These are phyloP conservation scores for Penicillium capsulatum DNA, from an alignment of 2,329 filamentous ascomycete genomes.

Conservation along the genomic window DNA sequence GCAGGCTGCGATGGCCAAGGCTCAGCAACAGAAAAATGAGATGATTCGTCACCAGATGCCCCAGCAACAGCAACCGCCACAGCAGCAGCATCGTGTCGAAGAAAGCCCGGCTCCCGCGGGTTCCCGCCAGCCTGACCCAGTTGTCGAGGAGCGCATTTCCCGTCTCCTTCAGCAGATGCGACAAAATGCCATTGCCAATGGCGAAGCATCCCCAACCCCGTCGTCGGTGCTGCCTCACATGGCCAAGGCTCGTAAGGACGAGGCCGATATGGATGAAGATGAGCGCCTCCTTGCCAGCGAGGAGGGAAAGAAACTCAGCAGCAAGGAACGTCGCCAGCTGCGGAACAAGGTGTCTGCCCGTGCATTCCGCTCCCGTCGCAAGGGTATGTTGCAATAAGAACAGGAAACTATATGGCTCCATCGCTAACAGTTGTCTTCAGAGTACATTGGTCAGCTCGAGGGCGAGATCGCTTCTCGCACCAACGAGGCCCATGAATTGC, in stretches of 20 bases:
- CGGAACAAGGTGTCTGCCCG: conserved; percentile 98
- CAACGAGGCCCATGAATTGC: conserved; percentile 76
- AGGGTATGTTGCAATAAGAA: conserved; percentile 61
- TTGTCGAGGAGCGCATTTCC: conserved; percentile 88
- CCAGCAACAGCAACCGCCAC: too few species aligned
- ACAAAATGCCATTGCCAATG: conserved; percentile 59
- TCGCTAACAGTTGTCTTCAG: conserved; percentile 48
- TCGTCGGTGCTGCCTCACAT: conserved; percentile 58
- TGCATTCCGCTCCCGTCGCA: conserved; percentile 94
- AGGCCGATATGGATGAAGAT: conserved; percentile 98
- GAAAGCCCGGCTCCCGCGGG: conserved; percentile 26
- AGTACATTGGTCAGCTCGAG: conserved; percentile 96
- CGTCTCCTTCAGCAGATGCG: conserved; percentile 91
- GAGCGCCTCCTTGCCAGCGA: conserved; percentile 91
- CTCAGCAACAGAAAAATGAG: conserved; percentile 60
- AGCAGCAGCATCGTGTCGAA: conserved; percentile 23
- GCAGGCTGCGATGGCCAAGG: conserved; percentile 72
- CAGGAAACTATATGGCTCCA: background rate
- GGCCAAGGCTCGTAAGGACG: conserved; percentile 78
- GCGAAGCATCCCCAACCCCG: conserved; percentile 44
- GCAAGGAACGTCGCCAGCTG: conserved; percentile 94
- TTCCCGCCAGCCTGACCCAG: conserved; percentile 55
- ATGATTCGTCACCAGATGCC: conserved; percentile 55
- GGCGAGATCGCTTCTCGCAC: conserved; percentile 78
- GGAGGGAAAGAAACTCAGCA: conserved; percentile 98